Conservation (phyloP, 305 asterid genomes). For the Fraxinus sp. region DNA sequence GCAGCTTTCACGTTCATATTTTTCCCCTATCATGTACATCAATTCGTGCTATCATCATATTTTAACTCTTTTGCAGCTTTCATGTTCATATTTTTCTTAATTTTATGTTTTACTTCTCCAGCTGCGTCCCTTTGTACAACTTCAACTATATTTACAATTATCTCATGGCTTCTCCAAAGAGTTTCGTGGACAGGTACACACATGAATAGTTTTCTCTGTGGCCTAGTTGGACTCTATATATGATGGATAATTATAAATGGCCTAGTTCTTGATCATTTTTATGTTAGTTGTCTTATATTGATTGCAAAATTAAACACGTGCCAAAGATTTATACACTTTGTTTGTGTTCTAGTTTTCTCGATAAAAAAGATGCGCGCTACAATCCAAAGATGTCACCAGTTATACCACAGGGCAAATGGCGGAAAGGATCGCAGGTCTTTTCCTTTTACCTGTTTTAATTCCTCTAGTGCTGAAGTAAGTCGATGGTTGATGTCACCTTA, state of each 20-base stretch:
- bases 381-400: constrained; percentile 87
- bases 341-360: constrained; percentile 60
- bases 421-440: constrained; percentile 95
- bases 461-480: constrained; percentile 12
- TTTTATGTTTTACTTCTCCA: constrained; percentile 43
- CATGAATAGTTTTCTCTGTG: neutral
- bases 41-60: constrained; percentile 5
- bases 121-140: constrained; percentile 93
- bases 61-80: constrained; percentile 12
- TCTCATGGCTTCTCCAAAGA: constrained; percentile 79
- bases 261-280: neutral
- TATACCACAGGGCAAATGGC: constrained; percentile 82
- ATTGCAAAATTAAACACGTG: neutral
- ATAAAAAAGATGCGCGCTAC: constrained; percentile 76
- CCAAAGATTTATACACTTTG: constrained; percentile 7
- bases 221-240: constrained; percentile 15
- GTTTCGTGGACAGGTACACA: constrained; percentile 93
- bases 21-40: constrained; percentile 17
- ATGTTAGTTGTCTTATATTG: constrained; percentile 7
- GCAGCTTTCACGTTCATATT: constrained; percentile 18
- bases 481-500: neutral
- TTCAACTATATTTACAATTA: constrained; percentile 80
- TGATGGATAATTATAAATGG: constrained; percentile 15
- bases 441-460: constrained; percentile 5
- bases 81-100: constrained; percentile 30